Percentiles rank a stretch among this genome's conserved stretches.
These are phyloP conservation scores for Globisporangium orthogonon DNA, from an alignment of 352 stramenopile species.

Conservation along the genomic window DNA sequence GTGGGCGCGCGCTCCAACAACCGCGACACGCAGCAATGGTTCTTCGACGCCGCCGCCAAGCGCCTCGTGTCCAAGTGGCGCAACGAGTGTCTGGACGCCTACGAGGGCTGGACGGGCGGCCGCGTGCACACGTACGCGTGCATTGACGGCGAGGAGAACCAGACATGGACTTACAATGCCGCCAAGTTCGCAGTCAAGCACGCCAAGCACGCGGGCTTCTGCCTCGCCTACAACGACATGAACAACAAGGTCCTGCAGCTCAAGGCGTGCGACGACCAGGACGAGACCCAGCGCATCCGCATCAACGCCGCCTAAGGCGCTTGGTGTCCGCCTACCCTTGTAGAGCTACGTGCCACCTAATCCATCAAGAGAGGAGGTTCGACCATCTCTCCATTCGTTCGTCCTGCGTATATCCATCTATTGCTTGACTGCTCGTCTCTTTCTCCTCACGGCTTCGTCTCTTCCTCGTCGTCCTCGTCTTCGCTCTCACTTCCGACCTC, in stretches of 20 bases:
- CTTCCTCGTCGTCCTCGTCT: neutral
- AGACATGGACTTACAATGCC: conserved; percentile 51
- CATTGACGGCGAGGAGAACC: conserved; percentile 43
- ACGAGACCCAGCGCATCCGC: conserved; percentile 36
- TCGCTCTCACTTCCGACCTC: neutral
- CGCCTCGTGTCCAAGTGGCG: conserved; percentile 34
- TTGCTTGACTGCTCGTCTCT: neutral
- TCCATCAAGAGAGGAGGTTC: neutral
- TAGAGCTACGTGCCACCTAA: neutral
- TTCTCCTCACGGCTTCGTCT: neutral
- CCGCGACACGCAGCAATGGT: conserved; percentile 31
- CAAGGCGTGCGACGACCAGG: conserved; percentile 32
- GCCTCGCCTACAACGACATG: conserved; percentile 40
- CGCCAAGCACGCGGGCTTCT: conserved; percentile 38
- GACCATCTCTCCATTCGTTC: too few species aligned
- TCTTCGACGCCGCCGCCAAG: conserved; percentile 38
- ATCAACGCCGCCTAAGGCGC: conserved; percentile 14
- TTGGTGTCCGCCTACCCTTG: neutral
- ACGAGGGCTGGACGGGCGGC: conserved; percentile 46
- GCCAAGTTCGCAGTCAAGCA: conserved; percentile 36
- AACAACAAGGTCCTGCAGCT: conserved; percentile 38
- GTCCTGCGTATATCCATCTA: conserved; percentile 1
- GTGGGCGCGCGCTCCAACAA: conserved; percentile 13
- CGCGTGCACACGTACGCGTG: conserved; percentile 52
- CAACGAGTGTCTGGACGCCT: conserved; percentile 52